Conservation (phyloP, 208 protist species). For the Trichomonas tenax region DNA sequence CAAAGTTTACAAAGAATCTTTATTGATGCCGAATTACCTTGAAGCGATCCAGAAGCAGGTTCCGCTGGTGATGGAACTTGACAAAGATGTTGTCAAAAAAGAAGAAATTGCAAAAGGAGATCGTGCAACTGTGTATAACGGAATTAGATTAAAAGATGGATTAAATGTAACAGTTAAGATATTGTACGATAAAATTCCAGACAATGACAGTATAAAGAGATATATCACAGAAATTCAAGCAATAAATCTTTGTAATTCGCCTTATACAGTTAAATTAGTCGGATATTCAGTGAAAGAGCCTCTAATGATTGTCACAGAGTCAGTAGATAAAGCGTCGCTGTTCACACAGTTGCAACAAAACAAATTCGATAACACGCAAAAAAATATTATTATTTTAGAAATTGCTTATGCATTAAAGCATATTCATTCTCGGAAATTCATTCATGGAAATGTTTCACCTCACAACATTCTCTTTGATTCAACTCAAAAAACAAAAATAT, state of each 20-base stretch:
- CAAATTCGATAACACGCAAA: neutral
- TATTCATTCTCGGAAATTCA: neutral
- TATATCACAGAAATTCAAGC: neutral
- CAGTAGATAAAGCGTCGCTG: neutral
- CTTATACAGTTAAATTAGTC: neutral
- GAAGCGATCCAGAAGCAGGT: neutral
- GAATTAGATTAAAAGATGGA: neutral
- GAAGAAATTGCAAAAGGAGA: neutral
- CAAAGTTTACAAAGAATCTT: neutral
- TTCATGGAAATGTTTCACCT: neutral
- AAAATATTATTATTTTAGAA: neutral
- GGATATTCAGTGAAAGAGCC: neutral
- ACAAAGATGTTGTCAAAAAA: neutral
- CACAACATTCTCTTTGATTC: neutral
- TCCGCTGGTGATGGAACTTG: neutral
- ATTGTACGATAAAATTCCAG: neutral
- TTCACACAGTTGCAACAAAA: neutral
- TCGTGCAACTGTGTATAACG: neutral
- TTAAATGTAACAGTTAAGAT: neutral
- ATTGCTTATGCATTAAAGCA: neutral
- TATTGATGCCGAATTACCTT: neutral
- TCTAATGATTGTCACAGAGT: neutral
- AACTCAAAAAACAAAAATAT: neutral
- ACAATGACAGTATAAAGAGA: neutral
- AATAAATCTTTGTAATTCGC: neutral